Evolutionary conservation across 2,329 filamentous ascomycete genomes (phyloP), one percentile per base, ranked within the genome.

Genomic region (Apiospora sp.): DNA sequence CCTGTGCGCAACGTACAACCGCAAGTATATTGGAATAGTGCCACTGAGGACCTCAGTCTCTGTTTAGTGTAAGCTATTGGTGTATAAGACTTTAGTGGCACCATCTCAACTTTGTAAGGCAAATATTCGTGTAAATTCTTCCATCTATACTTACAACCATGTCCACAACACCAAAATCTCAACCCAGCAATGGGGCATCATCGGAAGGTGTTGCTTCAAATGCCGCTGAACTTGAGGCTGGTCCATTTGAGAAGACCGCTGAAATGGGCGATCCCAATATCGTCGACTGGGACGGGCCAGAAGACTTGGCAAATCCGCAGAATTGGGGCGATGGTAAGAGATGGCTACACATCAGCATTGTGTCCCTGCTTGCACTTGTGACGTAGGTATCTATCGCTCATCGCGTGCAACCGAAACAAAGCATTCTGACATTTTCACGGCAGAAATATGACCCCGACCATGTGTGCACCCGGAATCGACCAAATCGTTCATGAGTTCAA

Each of bases 401-500:
- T 61, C 2, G 30, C 27, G 27, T 64, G 30, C 34, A 10, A 41
- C 7, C 37, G 0, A 10, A 10, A 1, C 37, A 41, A 41, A 10
- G 5, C 37, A 41, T 41, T 30, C 54, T 64, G 54, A 64, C 19
- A 24, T 37, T n/a, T 22, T 13, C 5, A 34, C 5, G n/a, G 8
- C 14, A 68, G 67, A 30, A 68, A 68, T 43, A 43, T 68, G 41
- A 24, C 67, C 16, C 37, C 67, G 22, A 68, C 67, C 37, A 68
- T 68, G 67, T 68, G 43, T 46, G 67, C 67, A 16, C 67, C 67
- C 22, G 67, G 41, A 14, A 46, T 46, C 41, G 14, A 27, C 24
- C 22, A 46, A 27, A 8, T 68, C 3, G 67, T 48, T 27, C n/a
- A 37, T 12, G 67, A 68, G n/a, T 68, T 68, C 43, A 12, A 14